Evolutionary conservation across 78 protist genomes (phyloP).

Genomic region (Dictyostelium brefeldianum): DNA sequence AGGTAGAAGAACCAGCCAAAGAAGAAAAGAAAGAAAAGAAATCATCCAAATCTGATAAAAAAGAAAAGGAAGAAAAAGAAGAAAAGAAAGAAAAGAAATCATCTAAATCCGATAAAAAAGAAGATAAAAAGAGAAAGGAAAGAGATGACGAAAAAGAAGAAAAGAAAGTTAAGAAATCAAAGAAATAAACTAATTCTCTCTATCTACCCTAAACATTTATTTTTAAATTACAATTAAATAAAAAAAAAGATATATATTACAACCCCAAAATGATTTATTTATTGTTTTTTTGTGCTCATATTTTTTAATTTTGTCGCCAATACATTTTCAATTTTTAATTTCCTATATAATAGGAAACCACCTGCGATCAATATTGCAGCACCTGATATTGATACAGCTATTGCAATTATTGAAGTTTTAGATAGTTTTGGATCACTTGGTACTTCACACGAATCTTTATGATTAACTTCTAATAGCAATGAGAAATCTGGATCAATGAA

Average conservation of each 20-base stretch:
- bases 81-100: slow-evolving; percentile 32
- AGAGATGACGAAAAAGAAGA: slow-evolving; percentile 9
- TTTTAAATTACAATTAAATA: background rate
- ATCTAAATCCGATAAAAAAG: slow-evolving; percentile 24
- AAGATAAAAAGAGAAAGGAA: slow-evolving; percentile 37
- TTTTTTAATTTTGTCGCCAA: background rate
- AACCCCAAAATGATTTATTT: too few species aligned
- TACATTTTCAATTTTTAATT: background rate
- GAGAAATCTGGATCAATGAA: background rate
- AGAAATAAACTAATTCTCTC: background rate
- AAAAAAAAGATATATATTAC: too few species aligned
- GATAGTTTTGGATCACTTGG: background rate
- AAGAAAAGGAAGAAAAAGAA: slow-evolving; percentile 59
- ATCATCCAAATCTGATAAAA: background rate
- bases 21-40: background rate
- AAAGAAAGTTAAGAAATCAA: background rate
- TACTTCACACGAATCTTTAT: background rate
- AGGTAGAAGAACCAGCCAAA: background rate
- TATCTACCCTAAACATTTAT: background rate
- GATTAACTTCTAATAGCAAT: background rate
- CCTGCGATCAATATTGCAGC: background rate
- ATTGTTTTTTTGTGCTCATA: too few species aligned
- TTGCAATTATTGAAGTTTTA: background rate
- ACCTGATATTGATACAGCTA: background rate
- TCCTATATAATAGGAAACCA: too few species aligned